Percentiles rank a stretch among this genome's conserved stretches.
phyloP scores from a whole-genome alignment of 116 monocot species.

The Cymodocea nodosa region DNA sequence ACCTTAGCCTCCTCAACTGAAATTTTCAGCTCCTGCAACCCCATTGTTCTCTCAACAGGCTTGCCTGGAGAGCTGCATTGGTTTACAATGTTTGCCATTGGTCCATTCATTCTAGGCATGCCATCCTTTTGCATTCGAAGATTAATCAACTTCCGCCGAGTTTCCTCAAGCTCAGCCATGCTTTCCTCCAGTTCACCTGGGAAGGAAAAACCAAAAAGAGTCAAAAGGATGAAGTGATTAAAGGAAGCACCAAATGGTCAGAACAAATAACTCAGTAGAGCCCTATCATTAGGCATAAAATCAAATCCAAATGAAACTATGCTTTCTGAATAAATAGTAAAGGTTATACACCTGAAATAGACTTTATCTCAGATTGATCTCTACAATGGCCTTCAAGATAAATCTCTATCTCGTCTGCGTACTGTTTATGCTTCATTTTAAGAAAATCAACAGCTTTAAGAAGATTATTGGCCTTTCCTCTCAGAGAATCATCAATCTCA shows the following conservation, averaged over 20 bases:
- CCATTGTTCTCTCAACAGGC: constrained; percentile 37
- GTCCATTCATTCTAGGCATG: constrained; percentile 24
- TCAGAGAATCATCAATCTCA: constrained; percentile 52
- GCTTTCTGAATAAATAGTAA: neutral
- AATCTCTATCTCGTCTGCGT: constrained; percentile 43
- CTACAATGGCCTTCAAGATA: constrained; percentile 31
- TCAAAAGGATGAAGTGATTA: neutral
- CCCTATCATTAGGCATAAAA: neutral
- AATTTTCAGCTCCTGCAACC: constrained; percentile 54
- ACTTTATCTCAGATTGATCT: constrained; percentile 57
- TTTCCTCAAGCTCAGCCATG: constrained; percentile 96
- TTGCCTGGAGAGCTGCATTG: constrained; percentile 51
- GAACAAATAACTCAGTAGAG: neutral
- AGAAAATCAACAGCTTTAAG: constrained; percentile 44
- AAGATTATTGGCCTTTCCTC: constrained; percentile 43
- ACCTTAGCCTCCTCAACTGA: constrained; percentile 89
- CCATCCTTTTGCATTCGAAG: constrained; percentile 81
- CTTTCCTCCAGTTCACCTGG: constrained; percentile 75
- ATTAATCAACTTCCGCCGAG: constrained; percentile 70
- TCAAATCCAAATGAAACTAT: neutral
- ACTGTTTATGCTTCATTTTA: constrained; percentile 48
- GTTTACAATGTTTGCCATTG: constrained; percentile 37
- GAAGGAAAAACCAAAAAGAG: neutral
- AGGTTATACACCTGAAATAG: constrained; percentile 49
- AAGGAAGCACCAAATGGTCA: too few relatives aligned